A percentile compares a stretch with the other conserved stretches of the same genome.
Conservation (phyloP, 495 filamentous ascomycete genomes). For the Pyronema omphalodes region DNA sequence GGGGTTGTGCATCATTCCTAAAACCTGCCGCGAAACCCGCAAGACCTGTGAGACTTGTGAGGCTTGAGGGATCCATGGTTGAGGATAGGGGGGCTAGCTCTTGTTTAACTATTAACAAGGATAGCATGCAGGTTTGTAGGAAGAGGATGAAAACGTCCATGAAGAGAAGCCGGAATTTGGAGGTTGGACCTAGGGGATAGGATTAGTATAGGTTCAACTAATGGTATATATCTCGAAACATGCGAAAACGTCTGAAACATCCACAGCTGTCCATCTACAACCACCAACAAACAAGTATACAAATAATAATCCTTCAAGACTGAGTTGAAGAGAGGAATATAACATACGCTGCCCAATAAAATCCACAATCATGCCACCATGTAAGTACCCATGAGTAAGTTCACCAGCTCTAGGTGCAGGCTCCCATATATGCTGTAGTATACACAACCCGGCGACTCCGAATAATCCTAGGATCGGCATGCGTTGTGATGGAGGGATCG, state of each 20-base stretch:
- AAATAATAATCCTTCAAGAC: too few species aligned
- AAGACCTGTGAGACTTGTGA: background rate
- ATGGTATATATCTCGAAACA: too few species aligned
- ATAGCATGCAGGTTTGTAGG: conserved; percentile 19
- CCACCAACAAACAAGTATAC: too few species aligned
- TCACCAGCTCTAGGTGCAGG: conserved; percentile 41
- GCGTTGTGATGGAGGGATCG: conserved; percentile 36
- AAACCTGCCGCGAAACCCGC: background rate
- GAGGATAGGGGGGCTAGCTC: conserved; percentile 6
- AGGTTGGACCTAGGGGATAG: conserved; percentile 19
- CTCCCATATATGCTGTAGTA: conserved; percentile 38
- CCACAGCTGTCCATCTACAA: too few species aligned
- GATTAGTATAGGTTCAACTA: background rate
- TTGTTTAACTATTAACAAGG: conserved; percentile 15
- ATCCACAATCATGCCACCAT: conserved; percentile 53
- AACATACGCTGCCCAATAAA: conserved; percentile 44
- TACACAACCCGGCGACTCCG: conserved; percentile 38
- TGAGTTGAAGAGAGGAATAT: background rate
- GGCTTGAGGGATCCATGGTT: background rate
- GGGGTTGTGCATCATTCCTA: conserved; percentile 2
- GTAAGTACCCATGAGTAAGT: conserved; percentile 44
- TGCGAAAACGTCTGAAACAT: too few species aligned
- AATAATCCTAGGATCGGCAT: conserved; percentile 41
- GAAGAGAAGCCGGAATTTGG: conserved; percentile 18
- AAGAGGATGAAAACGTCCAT: conserved; percentile 14